Evolutionary conservation across 1,284 basidiomycete genomes (phyloP).

Genomic region (Mycosarcoma maydis): DNA sequence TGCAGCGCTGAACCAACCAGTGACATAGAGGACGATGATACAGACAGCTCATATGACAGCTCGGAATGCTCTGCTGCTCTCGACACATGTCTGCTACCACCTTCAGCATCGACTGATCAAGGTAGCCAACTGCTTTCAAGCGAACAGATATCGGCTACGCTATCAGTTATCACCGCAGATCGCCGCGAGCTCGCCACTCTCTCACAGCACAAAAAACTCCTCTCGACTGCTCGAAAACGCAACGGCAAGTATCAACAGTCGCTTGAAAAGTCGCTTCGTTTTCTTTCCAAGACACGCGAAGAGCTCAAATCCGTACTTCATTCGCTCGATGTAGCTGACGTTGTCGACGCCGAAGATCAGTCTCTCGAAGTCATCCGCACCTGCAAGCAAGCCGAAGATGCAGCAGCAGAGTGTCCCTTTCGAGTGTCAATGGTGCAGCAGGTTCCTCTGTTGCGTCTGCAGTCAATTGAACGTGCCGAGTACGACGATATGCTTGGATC

Average conservation of each 20-base stretch:
- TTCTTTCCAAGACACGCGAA: slow-evolving; percentile 17
- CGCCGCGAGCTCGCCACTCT: slow-evolving; percentile 26
- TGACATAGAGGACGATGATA: too few relatives aligned
- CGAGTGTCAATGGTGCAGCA: slow-evolving; percentile 20
- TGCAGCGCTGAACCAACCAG: too few relatives aligned
- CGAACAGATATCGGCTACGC: slow-evolving; percentile 12
- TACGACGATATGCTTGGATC: slow-evolving; percentile 29
- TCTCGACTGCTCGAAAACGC: slow-evolving; percentile 16
- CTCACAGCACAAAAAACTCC: slow-evolving; percentile 2
- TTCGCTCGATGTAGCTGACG: slow-evolving; percentile 39
- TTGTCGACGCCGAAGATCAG: slow-evolving; percentile 43
- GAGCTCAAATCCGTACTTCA: slow-evolving; percentile 34
- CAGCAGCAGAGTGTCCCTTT: slow-evolving; percentile 18
- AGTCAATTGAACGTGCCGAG: slow-evolving; percentile 42
- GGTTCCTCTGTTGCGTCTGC: slow-evolving; percentile 27
- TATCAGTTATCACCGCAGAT: slow-evolving; percentile 26
- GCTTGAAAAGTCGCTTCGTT: slow-evolving; percentile 4
- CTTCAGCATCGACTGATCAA: neutral
- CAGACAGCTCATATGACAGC: neutral
- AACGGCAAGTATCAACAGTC: slow-evolving; percentile 17
- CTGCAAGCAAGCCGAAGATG: slow-evolving; percentile 8
- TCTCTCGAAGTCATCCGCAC: slow-evolving; percentile 41
- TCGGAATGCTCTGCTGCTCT: too few relatives aligned
- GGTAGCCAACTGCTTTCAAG: neutral
- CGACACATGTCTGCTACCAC: neutral